These are phyloP conservation scores for Dactylonectria macrodidyma DNA, from an alignment of 2,329 filamentous ascomycete genomes.

Conservation along the genomic window DNA sequence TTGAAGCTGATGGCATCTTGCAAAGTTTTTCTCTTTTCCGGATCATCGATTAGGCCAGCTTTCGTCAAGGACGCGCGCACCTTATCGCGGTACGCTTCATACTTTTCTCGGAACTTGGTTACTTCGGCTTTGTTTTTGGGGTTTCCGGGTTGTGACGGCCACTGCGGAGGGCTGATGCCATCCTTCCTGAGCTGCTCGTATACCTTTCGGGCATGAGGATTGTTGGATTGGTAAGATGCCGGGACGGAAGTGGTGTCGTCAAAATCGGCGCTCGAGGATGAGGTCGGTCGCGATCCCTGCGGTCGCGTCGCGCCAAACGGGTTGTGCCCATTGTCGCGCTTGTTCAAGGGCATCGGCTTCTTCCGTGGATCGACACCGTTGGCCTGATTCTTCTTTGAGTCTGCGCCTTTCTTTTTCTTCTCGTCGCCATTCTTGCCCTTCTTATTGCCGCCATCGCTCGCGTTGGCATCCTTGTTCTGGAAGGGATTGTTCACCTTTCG, in stretches of 20 bases:
- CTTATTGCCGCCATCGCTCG: slow-evolving; percentile 46
- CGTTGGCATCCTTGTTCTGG: slow-evolving; percentile 44
- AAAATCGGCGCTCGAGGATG: slow-evolving; percentile 44
- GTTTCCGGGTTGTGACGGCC: slow-evolving; percentile 70
- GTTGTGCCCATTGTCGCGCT: slow-evolving; percentile 39
- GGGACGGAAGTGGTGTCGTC: slow-evolving; percentile 37
- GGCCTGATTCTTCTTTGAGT: slow-evolving; percentile 38
- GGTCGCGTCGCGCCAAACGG: slow-evolving; percentile 40
- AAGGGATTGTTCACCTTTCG: slow-evolving; percentile 48
- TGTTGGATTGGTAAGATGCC: slow-evolving; percentile 46
- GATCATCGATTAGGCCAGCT: slow-evolving; percentile 75
- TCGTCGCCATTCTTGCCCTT: slow-evolving; percentile 45
- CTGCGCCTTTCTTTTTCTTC: slow-evolving; percentile 43
- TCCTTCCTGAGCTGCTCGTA: slow-evolving; percentile 68
- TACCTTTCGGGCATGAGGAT: slow-evolving; percentile 65
- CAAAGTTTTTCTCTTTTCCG: slow-evolving; percentile 73
- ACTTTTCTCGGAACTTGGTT: slow-evolving; percentile 68
- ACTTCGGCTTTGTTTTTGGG: slow-evolving; percentile 65
- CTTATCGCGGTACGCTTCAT: slow-evolving; percentile 70
- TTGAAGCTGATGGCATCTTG: slow-evolving; percentile 77
- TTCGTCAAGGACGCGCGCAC: slow-evolving; percentile 71
- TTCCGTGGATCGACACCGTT: slow-evolving; percentile 28
- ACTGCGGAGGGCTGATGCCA: slow-evolving; percentile 66
- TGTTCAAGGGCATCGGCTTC: slow-evolving; percentile 32
- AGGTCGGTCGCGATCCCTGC: slow-evolving; percentile 43